Conservation (phyloP, 2,329 filamentous ascomycete genomes). For the Pestalotiopsis sp. region DNA sequence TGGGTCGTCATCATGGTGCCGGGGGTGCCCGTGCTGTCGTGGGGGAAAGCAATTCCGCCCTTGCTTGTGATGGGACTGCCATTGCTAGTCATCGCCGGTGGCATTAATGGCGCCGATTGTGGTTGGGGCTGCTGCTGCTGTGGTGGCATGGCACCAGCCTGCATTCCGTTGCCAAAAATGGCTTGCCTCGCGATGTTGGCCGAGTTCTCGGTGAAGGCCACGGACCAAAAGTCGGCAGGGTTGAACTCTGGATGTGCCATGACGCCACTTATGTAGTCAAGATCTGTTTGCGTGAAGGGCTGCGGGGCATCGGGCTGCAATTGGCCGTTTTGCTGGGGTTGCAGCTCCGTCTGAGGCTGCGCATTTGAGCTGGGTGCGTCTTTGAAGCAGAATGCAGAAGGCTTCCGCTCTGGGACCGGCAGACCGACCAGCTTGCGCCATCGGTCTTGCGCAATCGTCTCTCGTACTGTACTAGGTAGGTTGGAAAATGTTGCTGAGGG, state of each 20-base stretch:
- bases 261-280: constrained; percentile 38
- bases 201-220: constrained; percentile 22
- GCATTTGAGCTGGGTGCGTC: constrained; percentile 2
- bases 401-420: constrained; percentile 25
- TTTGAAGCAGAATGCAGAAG: constrained; percentile 23
- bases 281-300: constrained; percentile 13
- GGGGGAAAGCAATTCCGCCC: constrained; percentile 9
- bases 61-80: constrained; percentile 10
- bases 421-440: constrained; percentile 54
- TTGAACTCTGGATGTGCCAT: constrained; percentile 41
- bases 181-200: neutral
- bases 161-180: constrained; percentile 8
- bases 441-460: constrained; percentile 49
- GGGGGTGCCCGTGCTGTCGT: constrained; percentile 5
- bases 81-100: neutral
- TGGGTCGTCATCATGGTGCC: neutral
- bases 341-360: neutral
- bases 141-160: neutral
- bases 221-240: constrained; percentile 37
- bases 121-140: constrained; percentile 1
- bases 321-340: neutral
- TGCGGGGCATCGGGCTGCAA: neutral
- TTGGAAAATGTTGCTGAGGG: constrained; percentile 50
- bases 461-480: constrained; percentile 48
- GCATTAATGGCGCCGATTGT: neutral